Conservation (phyloP, 148 eudicot genomes). For the Vaccinium myrtillus region DNA sequence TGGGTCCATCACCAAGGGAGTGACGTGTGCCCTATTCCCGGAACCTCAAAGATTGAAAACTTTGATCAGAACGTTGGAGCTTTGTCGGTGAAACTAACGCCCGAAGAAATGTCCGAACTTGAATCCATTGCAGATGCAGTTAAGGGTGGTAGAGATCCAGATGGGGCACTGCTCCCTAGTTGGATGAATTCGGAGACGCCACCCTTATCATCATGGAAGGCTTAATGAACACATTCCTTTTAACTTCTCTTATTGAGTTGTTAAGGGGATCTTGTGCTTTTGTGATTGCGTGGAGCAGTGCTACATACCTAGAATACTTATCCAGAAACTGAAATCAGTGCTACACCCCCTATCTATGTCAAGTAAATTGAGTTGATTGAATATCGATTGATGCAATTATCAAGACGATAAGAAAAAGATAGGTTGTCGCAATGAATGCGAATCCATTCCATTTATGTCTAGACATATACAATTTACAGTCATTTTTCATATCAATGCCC, state of each 20-base stretch:
- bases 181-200: background rate
- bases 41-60: slow-evolving; percentile 16
- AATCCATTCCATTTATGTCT: too few species aligned
- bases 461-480: too few species aligned
- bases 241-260: background rate
- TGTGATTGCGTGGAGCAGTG: background rate
- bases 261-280: background rate
- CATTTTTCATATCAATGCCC: too few species aligned
- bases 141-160: background rate
- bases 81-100: slow-evolving; percentile 13
- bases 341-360: too few species aligned
- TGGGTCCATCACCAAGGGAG: slow-evolving; percentile 19
- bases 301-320: background rate
- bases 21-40: background rate
- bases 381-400: too few species aligned
- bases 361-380: too few species aligned
- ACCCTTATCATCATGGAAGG: background rate
- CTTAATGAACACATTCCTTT: background rate
- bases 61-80: slow-evolving; percentile 19
- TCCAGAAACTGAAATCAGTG: too few species aligned
- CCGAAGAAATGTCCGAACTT: slow-evolving; percentile 4
- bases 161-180: background rate
- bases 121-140: background rate
- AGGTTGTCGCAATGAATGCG: too few species aligned
- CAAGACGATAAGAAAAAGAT: too few species aligned